Evolutionary conservation across 805 yeast genomes (phyloP), one percentile per base, ranked within the genome.

Genomic region (Wickerhamomyces tratensis): DNA sequence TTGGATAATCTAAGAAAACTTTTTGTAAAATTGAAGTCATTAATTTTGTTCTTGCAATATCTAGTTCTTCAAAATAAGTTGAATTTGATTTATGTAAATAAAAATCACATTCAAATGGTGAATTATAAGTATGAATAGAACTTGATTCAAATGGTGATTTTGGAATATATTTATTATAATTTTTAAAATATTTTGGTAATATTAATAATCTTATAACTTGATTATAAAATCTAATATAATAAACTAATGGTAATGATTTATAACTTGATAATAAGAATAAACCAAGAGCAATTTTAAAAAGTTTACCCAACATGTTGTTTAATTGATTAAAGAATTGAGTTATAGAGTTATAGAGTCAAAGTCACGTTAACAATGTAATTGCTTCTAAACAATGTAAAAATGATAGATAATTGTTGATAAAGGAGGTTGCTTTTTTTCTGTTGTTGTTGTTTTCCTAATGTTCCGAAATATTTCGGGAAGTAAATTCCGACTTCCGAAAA

Each of bases 81-180:
- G 91, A 79, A 59, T 91, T 91, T 43, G 83, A 77, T 65, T 89
- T 91, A 67, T 89, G 98, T 39, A 87, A 53, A 56, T 86, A 86
- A 66, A 85, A 74, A 61, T 89, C 97, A 56, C 86, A 79, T 57
- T 89, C 97, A 54, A 84, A 62, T 7, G 84, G 77, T 1, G 91
- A 80, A 29, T 83, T 84, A 46, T 75, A 76, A 0, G 88, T 73
- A 25, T 58, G 49, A 48, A 66, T 66, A 12, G 57, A 51, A 1
- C 67, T 55, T 37, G 72, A 66, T 11, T 67, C 64, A 57, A 80
- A 79, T 31, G 50, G 59, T 25, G 46, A 49, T 43, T 39, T 43
- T n/a, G 46, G 34, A 12, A 27, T 15, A 45, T 50, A 38, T 27
- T 43, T 38, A 30, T 43, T 46, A 13, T 42, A 39, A 4, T 35